These are phyloP conservation scores for Fusarium devonianum DNA, from an alignment of 2,329 filamentous ascomycete species.

Conservation along the genomic window DNA sequence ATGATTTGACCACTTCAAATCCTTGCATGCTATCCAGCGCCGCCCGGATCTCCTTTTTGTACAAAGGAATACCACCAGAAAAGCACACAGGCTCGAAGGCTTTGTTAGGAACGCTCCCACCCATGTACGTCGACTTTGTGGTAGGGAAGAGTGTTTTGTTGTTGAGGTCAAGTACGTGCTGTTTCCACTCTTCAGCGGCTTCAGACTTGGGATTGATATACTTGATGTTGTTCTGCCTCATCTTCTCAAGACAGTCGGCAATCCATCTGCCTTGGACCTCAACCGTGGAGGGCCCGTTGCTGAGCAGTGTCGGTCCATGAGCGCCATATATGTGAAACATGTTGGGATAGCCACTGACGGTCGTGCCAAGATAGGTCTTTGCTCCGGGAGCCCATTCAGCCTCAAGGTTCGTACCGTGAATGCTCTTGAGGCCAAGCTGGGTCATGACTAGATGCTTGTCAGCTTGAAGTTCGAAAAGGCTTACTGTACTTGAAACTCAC, in stretches of 20 bases:
- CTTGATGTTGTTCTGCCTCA: slow-evolving; percentile 54
- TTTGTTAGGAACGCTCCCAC: slow-evolving; percentile 62
- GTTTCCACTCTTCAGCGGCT: slow-evolving; percentile 57
- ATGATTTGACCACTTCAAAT: slow-evolving; percentile 30
- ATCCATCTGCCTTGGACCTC: slow-evolving; percentile 67
- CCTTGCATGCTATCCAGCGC: slow-evolving; percentile 32
- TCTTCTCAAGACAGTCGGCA: slow-evolving; percentile 57
- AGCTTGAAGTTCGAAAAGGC: background rate
- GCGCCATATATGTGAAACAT: slow-evolving; percentile 63
- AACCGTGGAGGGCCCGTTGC: slow-evolving; percentile 62
- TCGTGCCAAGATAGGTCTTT: slow-evolving; percentile 55
- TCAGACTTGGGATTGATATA: slow-evolving; percentile 59
- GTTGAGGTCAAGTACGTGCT: slow-evolving; percentile 55
- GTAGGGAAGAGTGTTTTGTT: slow-evolving; percentile 58
- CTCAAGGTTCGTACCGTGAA: slow-evolving; percentile 47
- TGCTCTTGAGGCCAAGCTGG: slow-evolving; percentile 53
- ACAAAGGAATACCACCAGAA: slow-evolving; percentile 50
- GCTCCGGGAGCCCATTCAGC: slow-evolving; percentile 53
- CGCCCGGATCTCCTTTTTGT: slow-evolving; percentile 38
- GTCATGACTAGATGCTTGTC: slow-evolving; percentile 48
- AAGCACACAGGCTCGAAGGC: slow-evolving; percentile 60
- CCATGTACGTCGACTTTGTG: slow-evolving; percentile 62
- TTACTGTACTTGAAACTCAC: slow-evolving; percentile 31
- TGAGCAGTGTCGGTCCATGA: slow-evolving; percentile 63
- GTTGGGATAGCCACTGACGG: slow-evolving; percentile 55